These are phyloP conservation scores for Tillandsia leiboldiana DNA, from an alignment of 176 grass and related monocot genomes.

Conservation along the genomic window DNA sequence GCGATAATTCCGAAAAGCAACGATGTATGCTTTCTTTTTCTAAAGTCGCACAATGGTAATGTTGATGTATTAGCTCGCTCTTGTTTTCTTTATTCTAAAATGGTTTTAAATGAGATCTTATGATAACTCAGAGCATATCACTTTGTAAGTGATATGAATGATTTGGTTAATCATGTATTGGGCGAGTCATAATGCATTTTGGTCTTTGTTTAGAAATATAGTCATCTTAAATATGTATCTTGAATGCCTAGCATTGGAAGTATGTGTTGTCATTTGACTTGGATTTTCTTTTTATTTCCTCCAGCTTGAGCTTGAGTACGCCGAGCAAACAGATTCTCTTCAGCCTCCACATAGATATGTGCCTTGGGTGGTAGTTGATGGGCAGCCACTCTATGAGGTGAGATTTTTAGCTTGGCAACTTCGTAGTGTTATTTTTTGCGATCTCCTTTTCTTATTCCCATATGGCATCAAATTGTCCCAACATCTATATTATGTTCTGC, in stretches of 20 bases:
- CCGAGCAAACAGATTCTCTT: conserved; percentile 52
- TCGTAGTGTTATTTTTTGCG: not conserved
- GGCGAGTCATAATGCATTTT: too few species aligned
- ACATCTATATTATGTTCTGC: not conserved
- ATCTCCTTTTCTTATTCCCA: not conserved
- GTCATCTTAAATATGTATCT: not conserved
- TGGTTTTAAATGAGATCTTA: too few species aligned
- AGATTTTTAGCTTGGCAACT: conserved; percentile 5
- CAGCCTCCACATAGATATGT: conserved; percentile 69
- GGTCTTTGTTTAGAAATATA: too few species aligned
- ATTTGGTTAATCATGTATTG: too few species aligned
- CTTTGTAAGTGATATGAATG: not conserved
- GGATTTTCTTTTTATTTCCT: not conserved
- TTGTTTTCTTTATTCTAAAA: too few species aligned
- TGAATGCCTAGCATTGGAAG: not conserved
- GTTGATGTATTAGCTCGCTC: too few species aligned
- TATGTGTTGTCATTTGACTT: not conserved
- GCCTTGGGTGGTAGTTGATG: conserved; percentile 86
- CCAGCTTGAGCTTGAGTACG: conserved; percentile 80
- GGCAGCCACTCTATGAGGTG: conserved; percentile 56
- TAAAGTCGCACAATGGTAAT: too few species aligned
- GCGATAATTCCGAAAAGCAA: too few species aligned
- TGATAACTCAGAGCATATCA: not conserved
- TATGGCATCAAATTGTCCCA: not conserved
- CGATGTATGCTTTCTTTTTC: too few species aligned